Percentiles rank a stretch among this genome's conserved stretches.
Evolutionary conservation across 1,284 basidiomycete genomes (phyloP).

Genomic region (Anthracocystis walkeri): DNA sequence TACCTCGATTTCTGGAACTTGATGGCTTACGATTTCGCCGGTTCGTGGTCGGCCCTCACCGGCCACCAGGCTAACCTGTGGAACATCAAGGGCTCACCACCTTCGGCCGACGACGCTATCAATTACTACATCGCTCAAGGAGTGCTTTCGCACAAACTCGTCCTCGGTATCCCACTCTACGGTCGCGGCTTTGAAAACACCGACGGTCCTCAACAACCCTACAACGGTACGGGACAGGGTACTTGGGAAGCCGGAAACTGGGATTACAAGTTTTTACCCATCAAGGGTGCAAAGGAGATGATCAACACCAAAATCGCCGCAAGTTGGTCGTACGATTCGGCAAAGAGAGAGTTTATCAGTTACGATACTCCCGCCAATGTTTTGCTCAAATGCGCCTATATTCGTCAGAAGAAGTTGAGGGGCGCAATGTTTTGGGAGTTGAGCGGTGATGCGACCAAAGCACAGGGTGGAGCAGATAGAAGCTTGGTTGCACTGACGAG

Average conservation of each 20-base stretch:
- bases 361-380: constrained; percentile 81
- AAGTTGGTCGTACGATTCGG: constrained; percentile 80
- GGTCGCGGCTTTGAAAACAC: constrained; percentile 86
- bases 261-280: constrained; percentile 81
- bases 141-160: constrained; percentile 80
- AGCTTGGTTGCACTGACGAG: constrained; percentile 44
- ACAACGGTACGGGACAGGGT: constrained; percentile 81
- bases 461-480: constrained; percentile 45
- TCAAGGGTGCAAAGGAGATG: constrained; percentile 77
- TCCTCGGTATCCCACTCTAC: constrained; percentile 75
- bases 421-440: constrained; percentile 79
- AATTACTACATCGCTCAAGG: constrained; percentile 78
- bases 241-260: constrained; percentile 74
- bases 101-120: constrained; percentile 78
- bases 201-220: constrained; percentile 79
- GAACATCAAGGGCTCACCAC: constrained; percentile 68
- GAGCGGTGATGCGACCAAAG: constrained; percentile 65
- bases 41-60: constrained; percentile 76
- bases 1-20: constrained; percentile 86
- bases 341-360: constrained; percentile 80
- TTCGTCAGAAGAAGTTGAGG: constrained; percentile 77
- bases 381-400: constrained; percentile 80
- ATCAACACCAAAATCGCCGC: constrained; percentile 79
- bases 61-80: constrained; percentile 86
- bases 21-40: constrained; percentile 76